These are phyloP conservation scores for Fusarium ambrosium DNA, from an alignment of 2,329 filamentous ascomycete genomes.

Conservation along the genomic window DNA sequence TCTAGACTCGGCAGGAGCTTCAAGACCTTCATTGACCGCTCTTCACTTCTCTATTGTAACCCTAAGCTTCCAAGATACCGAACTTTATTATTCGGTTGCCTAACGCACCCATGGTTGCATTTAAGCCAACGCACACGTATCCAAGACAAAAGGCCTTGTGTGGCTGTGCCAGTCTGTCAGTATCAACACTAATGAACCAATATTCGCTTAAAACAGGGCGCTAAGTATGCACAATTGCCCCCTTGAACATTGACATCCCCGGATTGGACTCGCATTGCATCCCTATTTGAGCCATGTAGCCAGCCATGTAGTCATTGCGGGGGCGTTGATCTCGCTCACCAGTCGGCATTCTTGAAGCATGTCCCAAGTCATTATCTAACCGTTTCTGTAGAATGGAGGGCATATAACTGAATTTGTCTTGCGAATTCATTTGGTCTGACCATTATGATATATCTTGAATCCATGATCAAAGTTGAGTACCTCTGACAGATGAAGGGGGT, in stretches of 20 bases:
- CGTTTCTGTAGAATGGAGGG: neutral
- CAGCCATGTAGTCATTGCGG: neutral
- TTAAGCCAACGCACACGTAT: neutral
- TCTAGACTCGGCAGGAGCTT: too few relatives aligned
- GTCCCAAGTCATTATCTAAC: neutral
- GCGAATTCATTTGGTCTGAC: too few relatives aligned
- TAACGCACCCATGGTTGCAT: neutral
- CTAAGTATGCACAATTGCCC: neutral
- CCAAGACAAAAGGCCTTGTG: neutral
- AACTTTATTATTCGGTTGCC: neutral
- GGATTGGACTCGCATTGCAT: neutral
- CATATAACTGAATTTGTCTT: too few relatives aligned
- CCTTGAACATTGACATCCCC: neutral
- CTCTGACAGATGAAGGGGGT: neutral
- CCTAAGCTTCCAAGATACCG: neutral
- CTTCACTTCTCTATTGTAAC: neutral
- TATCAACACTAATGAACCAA: neutral
- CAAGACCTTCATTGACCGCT: neutral
- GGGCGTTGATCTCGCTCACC: neutral
- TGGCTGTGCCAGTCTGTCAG: neutral
- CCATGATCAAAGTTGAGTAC: neutral
- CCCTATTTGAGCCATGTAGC: neutral
- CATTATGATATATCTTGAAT: too few relatives aligned
- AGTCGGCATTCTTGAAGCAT: neutral
- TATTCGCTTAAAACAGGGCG: neutral